phyloP scores from a whole-genome alignment of 345 rosid genomes.

The Barbarea vulgaris region DNA sequence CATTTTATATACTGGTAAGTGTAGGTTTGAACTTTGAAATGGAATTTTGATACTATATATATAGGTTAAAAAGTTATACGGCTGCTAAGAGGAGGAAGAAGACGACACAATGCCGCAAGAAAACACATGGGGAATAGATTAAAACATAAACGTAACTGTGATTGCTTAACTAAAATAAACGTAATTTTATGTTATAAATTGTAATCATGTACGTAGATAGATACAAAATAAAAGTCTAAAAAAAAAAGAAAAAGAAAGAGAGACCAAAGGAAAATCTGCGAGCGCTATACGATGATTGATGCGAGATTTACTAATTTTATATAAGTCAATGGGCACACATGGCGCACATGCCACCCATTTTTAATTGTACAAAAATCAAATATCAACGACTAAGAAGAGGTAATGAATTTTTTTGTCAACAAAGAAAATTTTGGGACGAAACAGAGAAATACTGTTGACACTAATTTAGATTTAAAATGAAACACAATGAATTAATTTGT shows the following conservation, averaged over 20 bases:
- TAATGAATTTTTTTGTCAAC: not conserved
- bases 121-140: not conserved
- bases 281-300: slow-evolving; percentile 38
- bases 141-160: not conserved
- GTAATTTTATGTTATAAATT: not conserved
- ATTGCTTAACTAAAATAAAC: not conserved
- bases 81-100: not conserved
- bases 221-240: slow-evolving; percentile 33
- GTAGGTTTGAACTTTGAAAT: not conserved
- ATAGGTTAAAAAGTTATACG: not conserved
- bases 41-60: not conserved
- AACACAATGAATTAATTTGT: not conserved
- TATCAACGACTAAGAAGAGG: not conserved
- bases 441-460: not conserved
- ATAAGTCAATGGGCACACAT: slow-evolving; percentile 36
- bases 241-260: slow-evolving; percentile 2
- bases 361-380: slow-evolving; percentile 12
- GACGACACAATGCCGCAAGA: slow-evolving; percentile 16
- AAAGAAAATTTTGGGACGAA: not conserved
- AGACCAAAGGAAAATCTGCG: slow-evolving; percentile 34
- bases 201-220: not conserved
- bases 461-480: not conserved
- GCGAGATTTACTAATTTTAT: slow-evolving; percentile 28
- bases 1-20: not conserved
- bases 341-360: slow-evolving; percentile 39